Evolutionary conservation across 345 rosid species (phyloP), one percentile per base, ranked within the genome.

Genomic region (Lepidium didymum): DNA sequence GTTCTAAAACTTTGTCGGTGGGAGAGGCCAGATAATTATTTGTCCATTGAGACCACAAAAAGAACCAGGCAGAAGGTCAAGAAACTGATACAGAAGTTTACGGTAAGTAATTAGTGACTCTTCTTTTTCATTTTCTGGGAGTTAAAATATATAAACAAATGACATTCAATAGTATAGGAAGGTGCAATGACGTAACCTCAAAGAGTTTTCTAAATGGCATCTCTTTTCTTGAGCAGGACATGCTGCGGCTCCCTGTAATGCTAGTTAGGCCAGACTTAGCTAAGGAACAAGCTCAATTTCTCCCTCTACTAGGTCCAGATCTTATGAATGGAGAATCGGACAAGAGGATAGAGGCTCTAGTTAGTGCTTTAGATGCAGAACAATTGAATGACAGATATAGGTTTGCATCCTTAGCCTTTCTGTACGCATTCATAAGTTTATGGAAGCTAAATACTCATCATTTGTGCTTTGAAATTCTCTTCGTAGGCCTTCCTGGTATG

Each of bases 31-130:
- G 94, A 86, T 70, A 81, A 62, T 70, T 70, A 76, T 57, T 64
- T 86, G 56, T 74, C 82, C 36, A 58, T 80, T 75, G 95, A 91
- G 47, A 79, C 71, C 56, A 69, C 84, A 44, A 91, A 71, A 77
- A 87, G 80, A 67, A 81, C 82, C 62, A 67, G 97, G 66, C 97
- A 84, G 75, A 88, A 87, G 82, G 81, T 88, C 60, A 83, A 67
- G 79, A 94, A 86, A 74, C 86, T 91, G 29, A 78, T 94, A 55
- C 84, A 82, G 54, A 87, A 88, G 74, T 91, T 81, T 70, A 81
- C 89, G 2, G 97, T 93, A 80, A 77, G 97, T 77, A 56, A 58
- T 29, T 33, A 18, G 13, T 14, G 45, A 58, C 43, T 60, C 64
- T 67, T 66, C 64, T 35, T 69, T 49, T 65, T 47, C 19, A 31